Evolutionary conservation across 2,329 filamentous ascomycete species (phyloP), one percentile per base, ranked within the genome.

Genomic region (Plenodomus tracheiphilus): DNA sequence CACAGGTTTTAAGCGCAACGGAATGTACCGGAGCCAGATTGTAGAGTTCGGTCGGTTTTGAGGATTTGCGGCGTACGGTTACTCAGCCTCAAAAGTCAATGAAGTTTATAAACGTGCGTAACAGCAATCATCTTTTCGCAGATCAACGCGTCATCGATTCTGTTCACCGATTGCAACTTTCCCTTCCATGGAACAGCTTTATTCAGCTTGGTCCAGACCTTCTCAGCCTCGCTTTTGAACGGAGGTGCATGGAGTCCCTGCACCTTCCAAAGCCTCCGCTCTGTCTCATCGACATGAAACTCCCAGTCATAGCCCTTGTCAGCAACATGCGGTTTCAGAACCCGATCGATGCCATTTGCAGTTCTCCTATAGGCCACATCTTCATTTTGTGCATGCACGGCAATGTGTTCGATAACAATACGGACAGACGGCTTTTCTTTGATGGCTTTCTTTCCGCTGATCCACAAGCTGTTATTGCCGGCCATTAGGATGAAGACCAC

Each of bases 241-340:
- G 59, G 58, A 4, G 74, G 74, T 4, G 74, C 61, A 30, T 58
- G 51, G 18, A 75, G n/a, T 4, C 72, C 75, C 36, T 78, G 72
- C n/a, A 78, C 60, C 54, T 69, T 73, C 76, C 76, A 79, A 38
- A 79, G 47, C 17, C 60, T 59, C 20, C 72, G 54, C 20, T 74
- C 70, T n/a, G 74, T 76, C 62, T 79, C 75, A 21, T 70, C 64
- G 16, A 78, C 59, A 46, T 74, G 70, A 45, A 68, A 75, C 58
- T 79, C 77, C 64, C 66, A 77, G 48, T 74, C 69, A 39, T 73
- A 75, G 0, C 74, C 76, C 49, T 73, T 74, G 19, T 74, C 74
- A 0, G 52, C 59, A 2, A 77, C 49, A 41, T 76, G 70, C 13
- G 73, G 72, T 55, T 73, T 70, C 4, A 78, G 34, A 0, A 59